Percentiles rank a stretch among this genome's conserved stretches.
Conservation (phyloP, 2,329 filamentous ascomycete genomes). For the Bipolaris sorokiniana region DNA sequence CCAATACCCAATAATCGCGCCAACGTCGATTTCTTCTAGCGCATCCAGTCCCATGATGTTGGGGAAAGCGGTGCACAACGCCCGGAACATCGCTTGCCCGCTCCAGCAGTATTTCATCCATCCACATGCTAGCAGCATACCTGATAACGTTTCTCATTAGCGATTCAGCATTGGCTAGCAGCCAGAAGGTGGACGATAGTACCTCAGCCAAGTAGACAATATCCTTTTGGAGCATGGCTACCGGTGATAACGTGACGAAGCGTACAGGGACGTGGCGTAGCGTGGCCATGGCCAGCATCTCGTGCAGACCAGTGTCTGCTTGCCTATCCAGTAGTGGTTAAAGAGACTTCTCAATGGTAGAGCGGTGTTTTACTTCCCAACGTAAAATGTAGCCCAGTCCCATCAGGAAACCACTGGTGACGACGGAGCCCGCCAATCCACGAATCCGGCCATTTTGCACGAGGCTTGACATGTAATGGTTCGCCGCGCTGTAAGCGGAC, state of each 20-base stretch:
- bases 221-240: background rate
- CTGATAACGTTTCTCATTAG: background rate
- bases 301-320: background rate
- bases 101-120: background rate
- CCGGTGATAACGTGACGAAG: background rate
- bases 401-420: constrained; percentile 45
- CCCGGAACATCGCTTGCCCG: background rate
- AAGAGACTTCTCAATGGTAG: background rate
- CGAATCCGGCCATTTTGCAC: constrained; percentile 46
- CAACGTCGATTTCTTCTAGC: background rate
- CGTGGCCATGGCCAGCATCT: background rate
- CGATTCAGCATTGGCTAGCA: background rate
- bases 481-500: constrained; percentile 28
- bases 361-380: background rate
- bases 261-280: background rate
- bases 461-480: constrained; percentile 51
- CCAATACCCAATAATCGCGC: too few relatives aligned
- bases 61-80: background rate
- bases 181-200: background rate
- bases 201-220: background rate
- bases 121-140: background rate
- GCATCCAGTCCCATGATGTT: background rate
- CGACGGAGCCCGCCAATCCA: constrained; percentile 48
- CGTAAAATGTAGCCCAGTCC: constrained; percentile 52
- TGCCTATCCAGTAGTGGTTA: background rate